A percentile compares a stretch with the other conserved stretches of the same genome.
phyloP scores from a whole-genome alignment of 129 eudicot genomes.

The Daucus carota region DNA sequence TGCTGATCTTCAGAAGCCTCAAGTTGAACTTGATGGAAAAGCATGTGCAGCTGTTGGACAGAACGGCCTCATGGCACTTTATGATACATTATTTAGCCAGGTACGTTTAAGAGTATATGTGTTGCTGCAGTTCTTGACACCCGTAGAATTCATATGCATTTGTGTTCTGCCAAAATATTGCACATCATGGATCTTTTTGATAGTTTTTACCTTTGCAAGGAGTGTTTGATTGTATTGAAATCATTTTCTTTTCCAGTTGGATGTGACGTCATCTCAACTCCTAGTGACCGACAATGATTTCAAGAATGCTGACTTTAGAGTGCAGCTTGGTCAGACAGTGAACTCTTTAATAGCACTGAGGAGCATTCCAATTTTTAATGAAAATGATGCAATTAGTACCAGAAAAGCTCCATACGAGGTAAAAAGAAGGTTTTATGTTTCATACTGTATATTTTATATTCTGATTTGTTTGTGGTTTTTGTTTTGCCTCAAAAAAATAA shows the following conservation, averaged over 20 bases:
- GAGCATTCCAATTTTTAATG: constrained; percentile 78
- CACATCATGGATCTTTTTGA: background rate
- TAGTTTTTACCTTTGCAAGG: background rate
- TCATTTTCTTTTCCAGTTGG: constrained; percentile 50
- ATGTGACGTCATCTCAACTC: constrained; percentile 81
- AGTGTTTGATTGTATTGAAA: background rate
- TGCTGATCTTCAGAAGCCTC: constrained; percentile 93
- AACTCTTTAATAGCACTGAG: constrained; percentile 52
- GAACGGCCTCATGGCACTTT: constrained; percentile 89
- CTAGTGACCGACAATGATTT: constrained; percentile 93
- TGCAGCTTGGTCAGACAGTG: constrained; percentile 67
- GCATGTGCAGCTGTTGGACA: constrained; percentile 99
- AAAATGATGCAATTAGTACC: constrained; percentile 92
- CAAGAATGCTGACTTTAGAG: constrained; percentile 63
- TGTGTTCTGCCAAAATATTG: background rate
- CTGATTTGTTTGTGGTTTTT: background rate
- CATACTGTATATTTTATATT: background rate
- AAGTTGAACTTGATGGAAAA: constrained; percentile 88
- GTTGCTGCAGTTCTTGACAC: background rate
- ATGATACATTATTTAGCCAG: constrained; percentile 86
- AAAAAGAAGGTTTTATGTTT: background rate
- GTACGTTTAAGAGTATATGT: constrained; percentile 14
- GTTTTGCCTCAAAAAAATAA: background rate
- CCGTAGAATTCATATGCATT: background rate
- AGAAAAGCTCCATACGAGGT: constrained; percentile 96